Base-by-base conservation (phyloP, 2,329 filamentous ascomycete species). In the Epichloe gansuensis region DNA sequence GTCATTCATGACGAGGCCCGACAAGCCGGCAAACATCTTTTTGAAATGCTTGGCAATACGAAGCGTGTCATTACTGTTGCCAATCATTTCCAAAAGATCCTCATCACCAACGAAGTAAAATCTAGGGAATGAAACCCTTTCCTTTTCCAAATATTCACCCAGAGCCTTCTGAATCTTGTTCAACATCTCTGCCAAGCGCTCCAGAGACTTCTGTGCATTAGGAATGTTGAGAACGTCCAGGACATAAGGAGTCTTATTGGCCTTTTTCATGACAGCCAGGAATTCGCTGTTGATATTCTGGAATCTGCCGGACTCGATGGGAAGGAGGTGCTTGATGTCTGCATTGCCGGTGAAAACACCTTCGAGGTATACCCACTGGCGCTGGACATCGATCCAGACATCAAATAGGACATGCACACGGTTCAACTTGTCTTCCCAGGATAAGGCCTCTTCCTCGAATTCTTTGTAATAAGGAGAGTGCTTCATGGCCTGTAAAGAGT, bases 81-180 rank as follows among this genome's bases (percentile, higher is more conserved):
- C 93, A 58, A 99, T 99, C 71, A 99, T 99, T 68, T 99, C 93
- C 25, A 99, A 77, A 53, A 99, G 74, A 69, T 99, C 93, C 65
- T 99, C 94, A 62, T 99, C 94, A 67, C 93, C 93, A 52, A 99
- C 94, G 61, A 98, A 99, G 73, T 99, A 99, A 74, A 99, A 99
- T 53, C 93, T 84, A 44, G 93, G 93, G 72, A 99, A 99, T 0
- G 91, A 95, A 0, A 97, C 87, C 69, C 93, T 84, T 70, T 99
- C 93, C 63, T 93, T 90, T 69, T 99, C 94, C 38, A 99, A 81
- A 63, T 99, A 99, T 71, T 98, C 93, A 69, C 93, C 93, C 9
- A 98, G 80, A 2, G 94, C 94, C 71, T 98, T 98, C 63, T 98
- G 93, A 55, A 99, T 98, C 75, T 97, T 97, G 79, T 95, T 95